Evolutionary conservation across 2,329 filamentous ascomycete species (phyloP), one percentile per base, ranked within the genome.

Genomic region (Scedosporium dehoogii): DNA sequence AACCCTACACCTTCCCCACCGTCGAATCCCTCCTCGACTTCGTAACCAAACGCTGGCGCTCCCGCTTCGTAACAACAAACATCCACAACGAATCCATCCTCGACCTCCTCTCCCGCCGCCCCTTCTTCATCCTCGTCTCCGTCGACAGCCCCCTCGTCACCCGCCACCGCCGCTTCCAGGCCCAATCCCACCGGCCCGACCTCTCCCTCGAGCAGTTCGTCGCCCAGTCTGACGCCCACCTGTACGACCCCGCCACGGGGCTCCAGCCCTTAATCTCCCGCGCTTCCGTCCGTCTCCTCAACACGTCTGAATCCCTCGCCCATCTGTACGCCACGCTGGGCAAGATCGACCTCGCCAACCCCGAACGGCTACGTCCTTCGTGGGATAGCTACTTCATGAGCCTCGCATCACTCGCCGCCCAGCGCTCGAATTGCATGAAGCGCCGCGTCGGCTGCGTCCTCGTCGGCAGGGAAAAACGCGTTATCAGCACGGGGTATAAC

Each of bases 321-420:
- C 83, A 88, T 67, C 81, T 97, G 5, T 86, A 91, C 72, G 79
- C 82, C 3, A 87, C 89, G 7, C 83, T 99, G 1, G 81, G 83
- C 58, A 82, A 85, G 57, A 82, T 97, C 6, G 85, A 96, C 72
- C 83, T 99, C 27, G 82, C 88, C 1, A 87, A 94, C 70, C 83
- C 88, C 41, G 84, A 89, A 68, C 88, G 94, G 1, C 81, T 99
- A 42, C 86, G 94, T 1, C 94, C 94, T 0, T 87, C 85, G 58
- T 99, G 94, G 94, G 94, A 99, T 75, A 87, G 90, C 69, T 99
- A 99, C 78, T 99, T 99, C 72, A 99, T 99, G 94, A 86, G 90
- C 48, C 81, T 99, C n/a, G 92, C 94, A 4, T 91, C 90, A 41
- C 85, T 99, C 58, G 94, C 94, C 6, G 90, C 93, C 0, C 89